These are phyloP conservation scores for Wallemia ichthyophaga DNA, from an alignment of 1,284 basidiomycete species.

Conservation along the genomic window DNA sequence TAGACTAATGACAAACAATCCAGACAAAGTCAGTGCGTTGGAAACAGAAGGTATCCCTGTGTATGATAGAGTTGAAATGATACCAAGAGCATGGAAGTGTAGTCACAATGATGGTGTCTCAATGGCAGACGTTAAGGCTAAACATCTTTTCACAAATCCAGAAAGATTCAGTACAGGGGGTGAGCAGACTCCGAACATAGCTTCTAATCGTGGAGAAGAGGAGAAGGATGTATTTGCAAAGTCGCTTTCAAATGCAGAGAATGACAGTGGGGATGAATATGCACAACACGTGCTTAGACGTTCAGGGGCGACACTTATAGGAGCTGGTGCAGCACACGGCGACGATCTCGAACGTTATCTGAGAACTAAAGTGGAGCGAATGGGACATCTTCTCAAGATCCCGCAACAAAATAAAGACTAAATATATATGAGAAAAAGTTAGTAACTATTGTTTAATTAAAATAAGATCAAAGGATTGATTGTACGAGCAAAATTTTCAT, in stretches of 20 bases:
- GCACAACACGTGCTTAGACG: conserved; percentile 21
- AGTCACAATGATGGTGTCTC: conserved; percentile 5
- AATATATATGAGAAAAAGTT: background rate
- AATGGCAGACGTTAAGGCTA: conserved; percentile 8
- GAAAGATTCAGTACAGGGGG: conserved; percentile 2
- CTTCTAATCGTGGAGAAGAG: conserved; percentile 13
- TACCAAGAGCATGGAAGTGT: conserved; percentile 58
- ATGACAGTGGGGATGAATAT: conserved; percentile 14
- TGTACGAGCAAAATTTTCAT: background rate
- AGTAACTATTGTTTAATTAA: background rate
- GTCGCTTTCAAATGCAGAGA: conserved; percentile 11
- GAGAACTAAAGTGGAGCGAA: conserved; percentile 73
- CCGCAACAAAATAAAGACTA: conserved; percentile 8
- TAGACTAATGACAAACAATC: conserved; percentile 81
- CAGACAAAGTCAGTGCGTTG: conserved; percentile 75
- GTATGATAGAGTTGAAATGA: conserved; percentile 68
- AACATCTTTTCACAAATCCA: conserved; percentile 1
- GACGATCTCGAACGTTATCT: conserved; percentile 84
- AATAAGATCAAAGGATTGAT: background rate
- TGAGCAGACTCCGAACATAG: background rate
- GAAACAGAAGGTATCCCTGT: conserved; percentile 53
- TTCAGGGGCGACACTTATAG: conserved; percentile 52
- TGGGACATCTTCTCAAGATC: conserved; percentile 75
- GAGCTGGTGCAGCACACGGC: conserved; percentile 44
- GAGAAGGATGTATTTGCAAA: conserved; percentile 11